Percentiles rank a stretch among this genome's conserved stretches.
Evolutionary conservation across 805 yeast species (phyloP).

Genomic region (Candida suzukii): DNA sequence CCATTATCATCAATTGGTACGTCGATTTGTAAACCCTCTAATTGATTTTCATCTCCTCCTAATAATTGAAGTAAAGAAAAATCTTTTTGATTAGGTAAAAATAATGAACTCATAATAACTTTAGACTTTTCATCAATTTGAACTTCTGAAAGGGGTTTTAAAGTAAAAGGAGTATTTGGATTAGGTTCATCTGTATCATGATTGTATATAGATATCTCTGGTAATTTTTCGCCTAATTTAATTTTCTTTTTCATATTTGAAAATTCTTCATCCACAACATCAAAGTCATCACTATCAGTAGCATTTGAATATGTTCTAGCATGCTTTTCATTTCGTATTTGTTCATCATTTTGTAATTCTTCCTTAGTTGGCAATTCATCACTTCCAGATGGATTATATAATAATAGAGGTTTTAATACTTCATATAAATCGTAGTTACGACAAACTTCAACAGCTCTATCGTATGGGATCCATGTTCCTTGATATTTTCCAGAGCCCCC

Average conservation of each 20-base stretch:
- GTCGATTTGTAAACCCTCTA: slow-evolving; percentile 51
- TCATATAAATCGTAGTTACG: slow-evolving; percentile 53
- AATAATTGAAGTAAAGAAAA: slow-evolving; percentile 19
- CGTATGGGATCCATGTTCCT: slow-evolving; percentile 70
- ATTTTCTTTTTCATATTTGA: slow-evolving; percentile 8
- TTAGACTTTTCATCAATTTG: slow-evolving; percentile 23
- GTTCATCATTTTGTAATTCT: slow-evolving; percentile 16
- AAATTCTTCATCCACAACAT: slow-evolving; percentile 21
- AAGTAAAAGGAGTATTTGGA: slow-evolving; percentile 39
- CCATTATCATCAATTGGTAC: slow-evolving; percentile 91
- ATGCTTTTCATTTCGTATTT: background rate
- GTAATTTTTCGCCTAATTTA: slow-evolving; percentile 8
- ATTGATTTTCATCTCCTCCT: slow-evolving; percentile 19
- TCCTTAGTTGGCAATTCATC: slow-evolving; percentile 42
- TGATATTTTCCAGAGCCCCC: slow-evolving; percentile 73
- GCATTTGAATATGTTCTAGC: slow-evolving; percentile 11
- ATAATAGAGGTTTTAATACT: slow-evolving; percentile 41
- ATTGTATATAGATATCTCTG: slow-evolving; percentile 23
- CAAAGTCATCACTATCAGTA: slow-evolving; percentile 13
- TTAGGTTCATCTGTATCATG: slow-evolving; percentile 33
- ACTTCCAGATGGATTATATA: slow-evolving; percentile 31
- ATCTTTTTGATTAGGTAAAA: slow-evolving; percentile 34
- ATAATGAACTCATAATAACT: slow-evolving; percentile 41
- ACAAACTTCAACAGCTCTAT: slow-evolving; percentile 50
- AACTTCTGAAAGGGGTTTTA: slow-evolving; percentile 35